A percentile compares a stretch with the other conserved stretches of the same genome.
These are phyloP conservation scores for Mycogone perniciosa DNA, from an alignment of 2,329 filamentous ascomycete genomes.

Conservation along the genomic window DNA sequence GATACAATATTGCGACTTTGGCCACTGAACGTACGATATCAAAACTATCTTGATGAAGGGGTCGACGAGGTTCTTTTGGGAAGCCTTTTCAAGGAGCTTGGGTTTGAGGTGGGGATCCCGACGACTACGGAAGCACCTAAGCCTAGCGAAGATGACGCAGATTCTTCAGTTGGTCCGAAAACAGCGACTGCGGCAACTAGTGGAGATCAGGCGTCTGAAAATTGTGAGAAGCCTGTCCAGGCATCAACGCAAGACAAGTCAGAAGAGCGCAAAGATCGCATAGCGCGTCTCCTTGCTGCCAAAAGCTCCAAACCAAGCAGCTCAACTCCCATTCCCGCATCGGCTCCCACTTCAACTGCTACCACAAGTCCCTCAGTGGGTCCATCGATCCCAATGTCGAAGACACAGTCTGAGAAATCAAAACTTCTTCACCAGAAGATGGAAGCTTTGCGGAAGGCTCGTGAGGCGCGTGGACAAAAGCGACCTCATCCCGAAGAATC, in stretches of 20 bases:
- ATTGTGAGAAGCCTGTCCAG: not conserved
- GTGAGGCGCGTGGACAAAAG: slow-evolving; percentile 37
- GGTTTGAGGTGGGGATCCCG: slow-evolving; percentile 40
- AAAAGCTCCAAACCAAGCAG: slow-evolving; percentile 52
- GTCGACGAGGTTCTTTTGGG: slow-evolving; percentile 58
- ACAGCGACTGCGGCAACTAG: not conserved
- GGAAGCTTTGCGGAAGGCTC: slow-evolving; percentile 61
- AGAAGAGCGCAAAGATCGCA: slow-evolving; percentile 67
- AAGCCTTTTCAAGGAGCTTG: slow-evolving; percentile 61
- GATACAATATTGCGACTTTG: slow-evolving; percentile 60
- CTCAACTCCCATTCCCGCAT: slow-evolving; percentile 11
- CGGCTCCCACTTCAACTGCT: slow-evolving; percentile 4
- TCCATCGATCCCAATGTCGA: slow-evolving; percentile 20
- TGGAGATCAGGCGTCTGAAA: not conserved
- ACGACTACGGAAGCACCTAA: not conserved
- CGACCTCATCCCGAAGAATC: slow-evolving; percentile 6
- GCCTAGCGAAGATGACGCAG: not conserved
- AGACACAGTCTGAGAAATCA: slow-evolving; percentile 59
- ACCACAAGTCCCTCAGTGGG: slow-evolving; percentile 3
- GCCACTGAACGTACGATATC: slow-evolving; percentile 63
- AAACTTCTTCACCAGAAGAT: slow-evolving; percentile 69
- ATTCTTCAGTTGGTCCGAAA: not conserved
- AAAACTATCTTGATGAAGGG: slow-evolving; percentile 67
- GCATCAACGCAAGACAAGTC: slow-evolving; percentile 29
- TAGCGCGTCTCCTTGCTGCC: slow-evolving; percentile 68